These are phyloP conservation scores for Phytophthora podocarpi DNA, from an alignment of 352 stramenopile genomes.

Conservation along the genomic window DNA sequence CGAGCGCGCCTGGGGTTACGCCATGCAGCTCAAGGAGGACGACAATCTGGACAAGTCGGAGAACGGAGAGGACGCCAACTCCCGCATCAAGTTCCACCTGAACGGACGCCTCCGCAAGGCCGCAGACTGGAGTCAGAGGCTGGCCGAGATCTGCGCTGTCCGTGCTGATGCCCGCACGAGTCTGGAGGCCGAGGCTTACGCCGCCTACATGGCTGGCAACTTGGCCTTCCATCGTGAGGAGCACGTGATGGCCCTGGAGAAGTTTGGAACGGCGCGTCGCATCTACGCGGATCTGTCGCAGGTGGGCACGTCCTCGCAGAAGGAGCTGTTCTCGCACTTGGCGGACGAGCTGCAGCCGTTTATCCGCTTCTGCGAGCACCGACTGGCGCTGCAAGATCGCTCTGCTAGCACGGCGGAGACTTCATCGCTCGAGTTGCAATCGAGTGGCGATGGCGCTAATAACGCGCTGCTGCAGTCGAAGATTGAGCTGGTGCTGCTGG, in stretches of 20 bases:
- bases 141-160: conserved; percentile 75
- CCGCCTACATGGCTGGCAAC: conserved; percentile 89
- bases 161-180: conserved; percentile 87
- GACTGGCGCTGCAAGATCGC: conserved; percentile 64
- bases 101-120: conserved; percentile 88
- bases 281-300: conserved; percentile 88
- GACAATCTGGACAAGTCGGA: conserved; percentile 89
- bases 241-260: conserved; percentile 80
- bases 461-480: conserved; percentile 84
- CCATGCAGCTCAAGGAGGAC: conserved; percentile 92
- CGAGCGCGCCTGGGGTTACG: conserved; percentile 91
- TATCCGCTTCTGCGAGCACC: conserved; percentile 87
- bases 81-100: conserved; percentile 90
- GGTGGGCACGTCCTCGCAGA: conserved; percentile 80
- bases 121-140: conserved; percentile 84
- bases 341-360: conserved; percentile 83
- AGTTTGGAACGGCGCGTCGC: conserved; percentile 76
- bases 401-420: conserved; percentile 38
- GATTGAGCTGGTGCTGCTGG: conserved; percentile 84
- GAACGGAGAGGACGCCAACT: conserved; percentile 85
- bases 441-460: conserved; percentile 66
- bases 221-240: conserved; percentile 89
- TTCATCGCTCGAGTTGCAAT: conserved; percentile 58
- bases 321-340: conserved; percentile 74
- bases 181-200: conserved; percentile 89